Evolutionary conservation across 140 eudicot species (phyloP), one percentile per base, ranked within the genome.

Genomic region (Senecio squalidus): DNA sequence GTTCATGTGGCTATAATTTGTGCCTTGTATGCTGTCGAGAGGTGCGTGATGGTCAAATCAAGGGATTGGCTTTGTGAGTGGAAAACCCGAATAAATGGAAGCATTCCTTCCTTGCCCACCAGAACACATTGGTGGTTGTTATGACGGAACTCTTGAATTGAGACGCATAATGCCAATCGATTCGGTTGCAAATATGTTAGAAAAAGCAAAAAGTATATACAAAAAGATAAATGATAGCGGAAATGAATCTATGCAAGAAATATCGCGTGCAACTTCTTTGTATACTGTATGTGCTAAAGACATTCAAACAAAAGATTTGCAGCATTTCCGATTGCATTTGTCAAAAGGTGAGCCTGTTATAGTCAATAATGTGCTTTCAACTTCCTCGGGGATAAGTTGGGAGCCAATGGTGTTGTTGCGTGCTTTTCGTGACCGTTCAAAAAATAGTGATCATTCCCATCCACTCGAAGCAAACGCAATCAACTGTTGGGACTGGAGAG

Each of bases 321-420:
- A 65, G 39, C 82, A 78, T 55, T 82, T 82, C 63, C 85, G 75
- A 60, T 53, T 52, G 53, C 90, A 82, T 51, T 82, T 85, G 90
- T 54, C 47, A 9, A 71, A 22, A 23, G 86, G 84, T 20, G 77
- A 80, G 60, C 94, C 94, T 0, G 55, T 84, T 7, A 60, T 84
- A 51, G 84, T 84, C 25, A 36, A 70, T 17, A 55, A 74, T 55
- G 82, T 71, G 55, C 80, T 77, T 46, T 68, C 77, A n/a, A 15
- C 59, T 18, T 64, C 88, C 14, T 29, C 66, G 16, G 83, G 85
- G 11, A 52, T 77, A 41, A 84, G 83, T 46, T 84, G 94, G 94
- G 88, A 84, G 52, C 85, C 94, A 28, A 74, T 80, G 88, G 85
- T 78, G 15, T 60, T 84, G 85, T 80, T 85, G 85, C 85, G 85